These are phyloP conservation scores for Exidia glandulosa DNA, from an alignment of 768 basidiomycete genomes.

Conservation along the genomic window DNA sequence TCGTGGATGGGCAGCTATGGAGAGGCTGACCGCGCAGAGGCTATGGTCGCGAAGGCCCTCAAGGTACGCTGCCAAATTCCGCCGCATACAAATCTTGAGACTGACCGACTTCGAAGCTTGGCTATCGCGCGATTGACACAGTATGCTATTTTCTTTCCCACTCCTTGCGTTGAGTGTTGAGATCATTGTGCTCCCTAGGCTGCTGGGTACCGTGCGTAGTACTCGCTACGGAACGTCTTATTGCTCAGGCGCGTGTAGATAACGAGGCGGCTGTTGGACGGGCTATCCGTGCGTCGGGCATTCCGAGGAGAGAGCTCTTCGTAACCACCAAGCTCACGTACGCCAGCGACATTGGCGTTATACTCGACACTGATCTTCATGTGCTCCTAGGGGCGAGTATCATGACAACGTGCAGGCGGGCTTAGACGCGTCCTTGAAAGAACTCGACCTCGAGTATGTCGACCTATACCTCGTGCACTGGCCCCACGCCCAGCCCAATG, in stretches of 20 bases:
- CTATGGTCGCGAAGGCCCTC: constrained; percentile 7
- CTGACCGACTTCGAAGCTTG: constrained; percentile 15
- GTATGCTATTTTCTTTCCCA: not conserved
- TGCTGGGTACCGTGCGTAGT: not conserved
- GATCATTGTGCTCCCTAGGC: not conserved
- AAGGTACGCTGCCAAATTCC: not conserved
- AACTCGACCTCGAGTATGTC: constrained; percentile 34
- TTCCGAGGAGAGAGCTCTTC: constrained; percentile 36
- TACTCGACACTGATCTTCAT: not conserved
- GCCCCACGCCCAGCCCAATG: constrained; percentile 59
- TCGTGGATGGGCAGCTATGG: constrained; percentile 9
- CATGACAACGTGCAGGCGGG: constrained; percentile 29
- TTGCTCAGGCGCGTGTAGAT: constrained; percentile 14
- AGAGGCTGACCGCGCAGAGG: constrained; percentile 1
- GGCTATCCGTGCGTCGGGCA: constrained; percentile 19
- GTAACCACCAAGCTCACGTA: constrained; percentile 40
- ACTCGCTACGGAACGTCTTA: not conserved
- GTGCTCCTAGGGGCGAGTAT: constrained; percentile 9
- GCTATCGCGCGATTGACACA: constrained; percentile 39
- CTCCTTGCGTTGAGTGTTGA: not conserved
- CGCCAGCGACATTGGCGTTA: not conserved
- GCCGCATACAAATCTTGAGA: not conserved
- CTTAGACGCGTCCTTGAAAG: constrained; percentile 30
- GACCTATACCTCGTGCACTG: constrained; percentile 56
- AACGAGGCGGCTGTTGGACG: constrained; percentile 74